phyloP scores from a whole-genome alignment of 2,329 filamentous ascomycete genomes.

The Cladosporium sp. region DNA sequence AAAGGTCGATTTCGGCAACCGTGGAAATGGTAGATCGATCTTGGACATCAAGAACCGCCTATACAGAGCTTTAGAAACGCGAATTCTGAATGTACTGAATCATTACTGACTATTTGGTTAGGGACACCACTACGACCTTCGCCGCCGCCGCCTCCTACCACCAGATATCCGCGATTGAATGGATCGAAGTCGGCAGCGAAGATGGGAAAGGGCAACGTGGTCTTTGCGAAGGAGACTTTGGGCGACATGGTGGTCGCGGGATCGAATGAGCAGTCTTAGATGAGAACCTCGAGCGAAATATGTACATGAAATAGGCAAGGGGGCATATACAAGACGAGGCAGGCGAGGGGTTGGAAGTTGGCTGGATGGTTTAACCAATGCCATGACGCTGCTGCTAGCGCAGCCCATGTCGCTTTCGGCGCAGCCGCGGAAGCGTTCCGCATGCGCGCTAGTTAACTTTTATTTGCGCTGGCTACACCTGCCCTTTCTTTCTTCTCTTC shows the following conservation, averaged over 20 bases:
- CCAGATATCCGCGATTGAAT: slow-evolving; percentile 64
- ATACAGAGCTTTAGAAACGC: neutral
- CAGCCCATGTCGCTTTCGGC: neutral
- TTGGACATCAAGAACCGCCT: slow-evolving; percentile 69
- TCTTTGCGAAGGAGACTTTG: slow-evolving; percentile 47
- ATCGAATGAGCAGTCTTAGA: neutral
- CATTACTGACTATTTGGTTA: slow-evolving; percentile 69
- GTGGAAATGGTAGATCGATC: slow-evolving; percentile 56
- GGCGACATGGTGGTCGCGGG: slow-evolving; percentile 7
- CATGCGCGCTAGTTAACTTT: neutral
- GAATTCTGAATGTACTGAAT: neutral
- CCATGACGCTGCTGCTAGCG: too few species aligned
- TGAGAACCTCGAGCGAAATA: neutral
- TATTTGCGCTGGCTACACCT: slow-evolving; percentile 6
- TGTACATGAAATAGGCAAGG: neutral
- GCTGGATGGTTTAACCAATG: too few species aligned
- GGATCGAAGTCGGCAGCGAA: slow-evolving; percentile 87
- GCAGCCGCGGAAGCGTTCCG: neutral
- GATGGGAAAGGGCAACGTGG: slow-evolving; percentile 72
- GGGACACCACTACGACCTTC: slow-evolving; percentile 72
- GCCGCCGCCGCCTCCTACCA: slow-evolving; percentile 84
- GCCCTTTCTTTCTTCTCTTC: neutral
- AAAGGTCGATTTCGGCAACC: slow-evolving; percentile 69
- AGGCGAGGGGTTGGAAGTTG: too few species aligned
- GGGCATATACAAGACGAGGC: neutral